Evolutionary conservation across 805 yeast genomes (phyloP), one percentile per base, ranked within the genome.

Genomic region (Saccharomyces jurei): DNA sequence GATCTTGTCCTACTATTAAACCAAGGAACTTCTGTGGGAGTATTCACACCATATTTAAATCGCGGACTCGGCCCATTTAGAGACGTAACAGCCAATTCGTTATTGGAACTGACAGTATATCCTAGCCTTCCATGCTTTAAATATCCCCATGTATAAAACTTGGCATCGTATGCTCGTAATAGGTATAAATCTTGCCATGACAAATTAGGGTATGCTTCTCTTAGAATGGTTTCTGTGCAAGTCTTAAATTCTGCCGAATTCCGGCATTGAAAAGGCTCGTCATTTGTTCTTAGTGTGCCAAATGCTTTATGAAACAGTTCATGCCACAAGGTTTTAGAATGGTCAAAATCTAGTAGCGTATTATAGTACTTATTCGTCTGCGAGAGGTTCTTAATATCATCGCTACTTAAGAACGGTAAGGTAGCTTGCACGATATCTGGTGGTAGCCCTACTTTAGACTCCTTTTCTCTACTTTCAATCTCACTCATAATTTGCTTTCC

Each of bases 131-230:
- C 67, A 51, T 68, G 68, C 49, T 62, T 65, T 6, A 66, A 47
- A 41, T 69, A 66, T 0, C 73, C 73, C 73, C 73, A 69, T 0
- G 71, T 66, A 48, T 64, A 65, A 3, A 69, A 41, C n/a, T 54
- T 52, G 5, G 67, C 58, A 11, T 61, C 52, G 8, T 56, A 50
- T 3, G 63, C 50, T 28, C 73, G 54, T 17, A 58, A 17, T 4
- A 60, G 52, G 54, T 61, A 69, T 6, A 65, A 47, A n/a, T 63
- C 58, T 9, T 58, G 60, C 73, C 73, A 69, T 2, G 58, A 47
- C n/a, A 51, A 3, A 1, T 56, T 51, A 5, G 66, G 60, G 44
- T 50, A 62, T 9, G 48, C 53, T 5, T 58, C 53, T 4, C 54
- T n/a, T 56, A 67, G 50, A 8, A 69, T 64, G 8, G 55, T 53